A percentile compares a stretch with the other conserved stretches of the same genome.
Evolutionary conservation across 192 early-diverging fungal species (phyloP).

Genomic region (Podila epicladia): DNA sequence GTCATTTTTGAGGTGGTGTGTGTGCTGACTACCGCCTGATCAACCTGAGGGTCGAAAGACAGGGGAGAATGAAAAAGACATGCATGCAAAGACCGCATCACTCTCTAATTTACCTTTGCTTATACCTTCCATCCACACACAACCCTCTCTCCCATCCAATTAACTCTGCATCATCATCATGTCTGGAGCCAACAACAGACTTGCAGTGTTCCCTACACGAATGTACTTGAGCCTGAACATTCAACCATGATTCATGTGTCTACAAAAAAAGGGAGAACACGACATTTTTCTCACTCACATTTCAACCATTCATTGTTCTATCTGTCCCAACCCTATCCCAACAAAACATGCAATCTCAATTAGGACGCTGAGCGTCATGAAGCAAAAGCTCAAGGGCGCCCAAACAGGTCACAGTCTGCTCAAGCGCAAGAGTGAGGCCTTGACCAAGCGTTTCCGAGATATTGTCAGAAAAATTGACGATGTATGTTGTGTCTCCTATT

Average conservation of each 20-base stretch:
- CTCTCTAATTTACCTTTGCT: too few relatives aligned
- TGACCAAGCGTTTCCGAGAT: conserved; percentile 93
- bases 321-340: neutral
- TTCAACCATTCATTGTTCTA: conserved; percentile 5
- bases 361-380: conserved; percentile 97
- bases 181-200: conserved; percentile 72
- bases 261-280: neutral
- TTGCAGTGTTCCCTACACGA: conserved; percentile 95
- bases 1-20: too few relatives aligned
- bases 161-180: conserved; percentile 53
- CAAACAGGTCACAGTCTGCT: conserved; percentile 97
- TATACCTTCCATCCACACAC: neutral
- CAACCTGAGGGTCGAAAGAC: too few relatives aligned
- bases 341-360: neutral
- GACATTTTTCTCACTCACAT: neutral
- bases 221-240: conserved; percentile 65
- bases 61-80: too few relatives aligned
- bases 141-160: neutral
- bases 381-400: conserved; percentile 95
- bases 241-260: conserved; percentile 8
- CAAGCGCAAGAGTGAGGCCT: conserved; percentile 97
- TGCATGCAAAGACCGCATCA: too few relatives aligned
- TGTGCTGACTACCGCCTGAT: too few relatives aligned
- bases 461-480: conserved; percentile 98
- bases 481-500: conserved; percentile 56